These are phyloP conservation scores for Quillaja saponaria DNA, from an alignment of 306 rosid genomes.

Conservation along the genomic window DNA sequence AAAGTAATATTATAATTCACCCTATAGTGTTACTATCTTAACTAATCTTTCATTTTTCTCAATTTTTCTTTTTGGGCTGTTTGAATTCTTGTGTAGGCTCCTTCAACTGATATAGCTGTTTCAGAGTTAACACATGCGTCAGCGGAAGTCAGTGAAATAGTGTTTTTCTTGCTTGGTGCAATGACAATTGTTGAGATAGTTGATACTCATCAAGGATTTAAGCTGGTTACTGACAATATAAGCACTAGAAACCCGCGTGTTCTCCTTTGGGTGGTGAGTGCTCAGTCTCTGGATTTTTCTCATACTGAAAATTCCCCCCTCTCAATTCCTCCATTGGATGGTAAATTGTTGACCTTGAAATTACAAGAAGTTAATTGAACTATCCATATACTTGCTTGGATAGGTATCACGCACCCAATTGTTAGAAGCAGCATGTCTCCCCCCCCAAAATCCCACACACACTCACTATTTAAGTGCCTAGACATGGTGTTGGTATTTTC, in stretches of 20 bases:
- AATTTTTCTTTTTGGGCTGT: constrained; percentile 17
- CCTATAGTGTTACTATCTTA: background rate
- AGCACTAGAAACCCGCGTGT: constrained; percentile 85
- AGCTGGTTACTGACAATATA: constrained; percentile 88
- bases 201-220: constrained; percentile 97
- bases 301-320: constrained; percentile 15
- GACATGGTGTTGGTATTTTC: background rate
- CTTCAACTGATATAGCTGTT: constrained; percentile 88
- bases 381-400: background rate
- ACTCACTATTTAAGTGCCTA: too few species aligned
- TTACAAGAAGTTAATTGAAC: background rate
- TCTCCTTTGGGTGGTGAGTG: constrained; percentile 96
- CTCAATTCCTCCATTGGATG: too few species aligned
- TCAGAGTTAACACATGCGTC: constrained; percentile 83
- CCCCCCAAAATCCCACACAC: too few species aligned
- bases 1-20: constrained; percentile 17
- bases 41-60: too few species aligned
- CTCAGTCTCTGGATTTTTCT: constrained; percentile 25
- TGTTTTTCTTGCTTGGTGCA: constrained; percentile 94
- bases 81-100: constrained; percentile 56
- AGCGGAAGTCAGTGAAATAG: constrained; percentile 94
- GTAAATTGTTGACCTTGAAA: too few species aligned
- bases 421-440: too few species aligned
- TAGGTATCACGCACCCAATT: too few species aligned
- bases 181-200: constrained; percentile 95